These are phyloP conservation scores for Copromyces sp. DNA, from an alignment of 495 filamentous ascomycete species.

Conservation along the genomic window DNA sequence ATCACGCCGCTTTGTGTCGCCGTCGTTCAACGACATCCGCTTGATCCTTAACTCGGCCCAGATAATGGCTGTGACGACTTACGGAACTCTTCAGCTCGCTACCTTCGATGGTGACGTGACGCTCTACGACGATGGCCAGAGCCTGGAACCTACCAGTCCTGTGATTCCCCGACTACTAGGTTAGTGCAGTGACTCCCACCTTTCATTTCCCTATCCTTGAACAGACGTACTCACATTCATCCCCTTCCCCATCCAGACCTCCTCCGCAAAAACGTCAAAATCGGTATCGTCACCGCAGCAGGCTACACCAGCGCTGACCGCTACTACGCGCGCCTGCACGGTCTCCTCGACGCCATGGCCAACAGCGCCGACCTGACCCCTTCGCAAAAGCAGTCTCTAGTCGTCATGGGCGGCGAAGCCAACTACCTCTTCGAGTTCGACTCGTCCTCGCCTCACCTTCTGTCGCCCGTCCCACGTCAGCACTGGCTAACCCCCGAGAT, in stretches of 20 bases:
- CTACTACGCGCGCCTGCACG: constrained; percentile 77
- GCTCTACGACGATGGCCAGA: constrained; percentile 86
- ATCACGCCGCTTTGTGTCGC: constrained; percentile 84
- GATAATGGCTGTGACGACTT: constrained; percentile 67
- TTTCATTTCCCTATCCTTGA: neutral
- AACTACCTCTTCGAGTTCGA: constrained; percentile 82
- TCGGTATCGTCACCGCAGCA: constrained; percentile 94
- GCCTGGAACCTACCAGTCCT: constrained; percentile 58
- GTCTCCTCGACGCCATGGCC: constrained; percentile 75
- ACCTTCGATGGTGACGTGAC: constrained; percentile 98
- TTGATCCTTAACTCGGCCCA: constrained; percentile 91
- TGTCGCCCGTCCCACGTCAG: constrained; percentile 52
- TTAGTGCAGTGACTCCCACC: constrained; percentile 5
- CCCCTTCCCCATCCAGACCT: constrained; percentile 25
- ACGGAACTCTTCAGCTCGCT: constrained; percentile 63
- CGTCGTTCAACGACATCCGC: constrained; percentile 95
- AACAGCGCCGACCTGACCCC: constrained; percentile 46
- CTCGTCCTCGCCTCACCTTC: constrained; percentile 39
- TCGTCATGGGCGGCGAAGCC: constrained; percentile 80
- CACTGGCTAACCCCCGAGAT: constrained; percentile 85
- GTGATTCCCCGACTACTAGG: constrained; percentile 69
- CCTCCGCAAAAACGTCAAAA: constrained; percentile 50
- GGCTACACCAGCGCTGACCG: constrained; percentile 80
- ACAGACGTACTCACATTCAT: neutral
- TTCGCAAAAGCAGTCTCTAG: constrained; percentile 59